phyloP scores from a whole-genome alignment of 495 filamentous ascomycete genomes.

The Pseudoneurospora amorphoporcata region DNA sequence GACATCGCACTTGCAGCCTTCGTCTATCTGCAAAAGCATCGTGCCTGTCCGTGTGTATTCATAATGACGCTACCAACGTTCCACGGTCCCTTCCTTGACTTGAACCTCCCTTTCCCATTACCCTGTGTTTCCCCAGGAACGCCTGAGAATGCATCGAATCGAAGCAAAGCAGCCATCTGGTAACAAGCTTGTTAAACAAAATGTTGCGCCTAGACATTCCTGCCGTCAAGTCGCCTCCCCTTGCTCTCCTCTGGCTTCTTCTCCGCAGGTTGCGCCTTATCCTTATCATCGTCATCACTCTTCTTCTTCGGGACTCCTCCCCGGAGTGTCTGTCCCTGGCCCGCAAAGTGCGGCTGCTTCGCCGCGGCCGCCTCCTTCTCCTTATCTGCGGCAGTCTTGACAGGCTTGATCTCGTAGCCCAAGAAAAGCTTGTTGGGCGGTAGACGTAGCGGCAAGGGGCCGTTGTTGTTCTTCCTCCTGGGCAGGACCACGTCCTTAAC shows the following conservation, averaged over 20 bases:
- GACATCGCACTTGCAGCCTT: neutral
- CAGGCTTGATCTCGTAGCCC: slow-evolving; percentile 82
- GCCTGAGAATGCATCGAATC: neutral
- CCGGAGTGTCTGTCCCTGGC: slow-evolving; percentile 76
- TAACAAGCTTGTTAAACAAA: neutral
- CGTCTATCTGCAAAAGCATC: neutral
- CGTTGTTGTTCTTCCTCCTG: slow-evolving; percentile 56
- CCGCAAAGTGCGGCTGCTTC: slow-evolving; percentile 67
- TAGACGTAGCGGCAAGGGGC: slow-evolving; percentile 78
- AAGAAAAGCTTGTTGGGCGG: slow-evolving; percentile 90
- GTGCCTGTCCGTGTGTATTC: neutral
- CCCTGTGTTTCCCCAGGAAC: neutral
- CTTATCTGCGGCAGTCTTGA: slow-evolving; percentile 69
- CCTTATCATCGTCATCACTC: slow-evolving; percentile 30
- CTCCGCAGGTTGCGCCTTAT: slow-evolving; percentile 21
- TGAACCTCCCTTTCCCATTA: neutral
- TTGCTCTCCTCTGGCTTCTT: slow-evolving; percentile 21
- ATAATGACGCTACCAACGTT: neutral
- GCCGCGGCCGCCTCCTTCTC: slow-evolving; percentile 52
- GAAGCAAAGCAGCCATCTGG: neutral
- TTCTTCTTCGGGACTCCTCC: slow-evolving; percentile 47
- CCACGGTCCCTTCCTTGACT: neutral
- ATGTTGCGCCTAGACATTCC: slow-evolving; percentile 8
- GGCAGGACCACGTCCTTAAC: slow-evolving; percentile 27
- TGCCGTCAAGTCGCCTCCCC: slow-evolving; percentile 30